Conservation (phyloP, 75 land plant genomes). For the Cunninghamia lanceolata region DNA sequence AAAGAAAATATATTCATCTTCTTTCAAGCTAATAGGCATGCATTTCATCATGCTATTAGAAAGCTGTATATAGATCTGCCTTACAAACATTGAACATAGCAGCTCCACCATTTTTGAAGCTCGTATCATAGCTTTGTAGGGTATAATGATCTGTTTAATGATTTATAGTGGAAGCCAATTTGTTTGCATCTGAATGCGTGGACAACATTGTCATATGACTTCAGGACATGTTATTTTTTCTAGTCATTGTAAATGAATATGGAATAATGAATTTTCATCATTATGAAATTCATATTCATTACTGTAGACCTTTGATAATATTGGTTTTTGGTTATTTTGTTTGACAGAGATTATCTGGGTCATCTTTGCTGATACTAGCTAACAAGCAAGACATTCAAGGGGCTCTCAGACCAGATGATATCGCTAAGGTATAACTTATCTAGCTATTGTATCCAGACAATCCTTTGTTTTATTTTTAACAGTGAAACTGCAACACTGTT, state of each 20-base stretch:
- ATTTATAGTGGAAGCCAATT: neutral
- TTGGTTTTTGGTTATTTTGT: constrained; percentile 8
- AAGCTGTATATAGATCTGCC: neutral
- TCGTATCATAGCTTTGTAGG: neutral
- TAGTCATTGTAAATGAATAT: neutral
- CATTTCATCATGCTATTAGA: neutral
- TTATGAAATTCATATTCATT: neutral
- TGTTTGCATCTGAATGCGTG: neutral
- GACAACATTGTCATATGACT: neutral
- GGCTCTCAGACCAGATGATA: constrained; percentile 82
- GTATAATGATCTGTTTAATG: neutral
- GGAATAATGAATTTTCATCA: neutral
- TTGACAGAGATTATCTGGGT: constrained; percentile 88
- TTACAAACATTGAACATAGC: neutral
- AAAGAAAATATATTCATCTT: neutral
- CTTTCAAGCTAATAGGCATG: neutral
- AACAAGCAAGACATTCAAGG: constrained; percentile 98
- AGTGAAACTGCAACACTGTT: neutral
- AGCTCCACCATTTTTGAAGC: neutral
- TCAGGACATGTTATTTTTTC: neutral
- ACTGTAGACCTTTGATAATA: neutral
- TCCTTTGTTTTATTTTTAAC: neutral
- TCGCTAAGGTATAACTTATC: constrained; percentile 59
- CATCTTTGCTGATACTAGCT: constrained; percentile 86
- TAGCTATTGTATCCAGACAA: neutral